Evolutionary conservation across 495 filamentous ascomycete species (phyloP), one percentile per base, ranked within the genome.

Genomic region (Penicillium cosmopolitanum): DNA sequence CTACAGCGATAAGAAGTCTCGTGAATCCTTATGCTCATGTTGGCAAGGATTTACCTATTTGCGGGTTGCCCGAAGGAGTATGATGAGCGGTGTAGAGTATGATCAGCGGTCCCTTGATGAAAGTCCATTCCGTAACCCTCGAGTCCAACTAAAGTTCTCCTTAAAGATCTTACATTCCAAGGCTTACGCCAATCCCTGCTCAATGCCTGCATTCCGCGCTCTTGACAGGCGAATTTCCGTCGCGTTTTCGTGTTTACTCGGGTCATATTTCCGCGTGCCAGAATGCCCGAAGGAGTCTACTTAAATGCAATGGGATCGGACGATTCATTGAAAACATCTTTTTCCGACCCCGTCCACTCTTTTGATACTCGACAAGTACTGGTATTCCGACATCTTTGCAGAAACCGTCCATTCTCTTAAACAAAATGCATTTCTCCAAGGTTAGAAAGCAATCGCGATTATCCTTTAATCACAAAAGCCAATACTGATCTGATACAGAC

Each of bases 361-460:
- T 44, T 44, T 44, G 42, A 44, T n/a, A 36, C 53, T 55, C 52
- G 44, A 21, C 52, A 47, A 57, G 25, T 42, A 58, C 50, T 38
- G 23, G 51, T 35, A 42, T 53, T 47, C 53, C 31, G 6, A 51
- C 57, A 40, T 44, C 34, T 55, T 50, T 35, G 48, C 46, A 61
- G 50, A 28, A 44, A 61, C 55, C 9, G 25, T 46, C 42, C 46
- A 40, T 38, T 15, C 56, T 53, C 25, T 35, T 19, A 52, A 16
- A 12, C 60, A 66, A 50, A 15, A 66, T 64, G 58, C 35, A 57
- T 19, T 64, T 66, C 60, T 62, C 60, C 3, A 61, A 60, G 50
- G 55, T 68, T n/a, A 53, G 42, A 16, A 44, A 7, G 21, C 11
- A 31, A 31, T 10, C 28, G 8, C 5, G 28, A 31, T 31, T 31